A percentile compares a stretch with the other conserved stretches of the same genome.
Evolutionary conservation across 495 filamentous ascomycete species (phyloP).

Genomic region (Penicillium robsamsonii): DNA sequence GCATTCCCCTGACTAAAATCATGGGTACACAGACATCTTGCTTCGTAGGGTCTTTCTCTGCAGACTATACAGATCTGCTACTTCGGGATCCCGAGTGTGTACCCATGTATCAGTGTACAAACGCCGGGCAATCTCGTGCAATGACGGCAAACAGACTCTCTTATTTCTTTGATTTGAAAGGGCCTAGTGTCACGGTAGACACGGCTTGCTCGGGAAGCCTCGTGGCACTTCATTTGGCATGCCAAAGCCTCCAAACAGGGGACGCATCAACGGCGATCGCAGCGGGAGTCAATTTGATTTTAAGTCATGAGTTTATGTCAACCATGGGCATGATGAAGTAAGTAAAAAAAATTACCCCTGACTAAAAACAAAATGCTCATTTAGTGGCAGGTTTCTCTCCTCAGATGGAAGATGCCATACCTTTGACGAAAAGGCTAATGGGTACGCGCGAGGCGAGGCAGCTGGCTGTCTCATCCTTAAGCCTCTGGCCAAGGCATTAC

Average conservation of each 20-base stretch:
- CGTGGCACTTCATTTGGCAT: constrained; percentile 50
- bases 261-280: constrained; percentile 42
- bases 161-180: constrained; percentile 44
- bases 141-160: constrained; percentile 46
- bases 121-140: constrained; percentile 32
- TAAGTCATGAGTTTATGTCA: constrained; percentile 29
- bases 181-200: constrained; percentile 46
- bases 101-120: constrained; percentile 35
- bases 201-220: constrained; percentile 54
- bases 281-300: constrained; percentile 34
- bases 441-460: constrained; percentile 36
- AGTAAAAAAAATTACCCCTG: background rate
- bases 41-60: constrained; percentile 40
- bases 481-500: constrained; percentile 33
- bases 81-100: constrained; percentile 31
- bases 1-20: constrained; percentile 31
- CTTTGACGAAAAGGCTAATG: constrained; percentile 37
- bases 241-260: constrained; percentile 39
- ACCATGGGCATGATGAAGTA: constrained; percentile 27
- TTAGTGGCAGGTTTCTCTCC: constrained; percentile 21
- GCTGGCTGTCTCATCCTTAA: constrained; percentile 40
- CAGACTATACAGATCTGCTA: constrained; percentile 33
- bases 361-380: background rate
- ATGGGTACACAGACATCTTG: constrained; percentile 49
- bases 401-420: constrained; percentile 34